Evolutionary conservation across 1,284 basidiomycete species (phyloP).

Genomic region (Tylopilus sp.): DNA sequence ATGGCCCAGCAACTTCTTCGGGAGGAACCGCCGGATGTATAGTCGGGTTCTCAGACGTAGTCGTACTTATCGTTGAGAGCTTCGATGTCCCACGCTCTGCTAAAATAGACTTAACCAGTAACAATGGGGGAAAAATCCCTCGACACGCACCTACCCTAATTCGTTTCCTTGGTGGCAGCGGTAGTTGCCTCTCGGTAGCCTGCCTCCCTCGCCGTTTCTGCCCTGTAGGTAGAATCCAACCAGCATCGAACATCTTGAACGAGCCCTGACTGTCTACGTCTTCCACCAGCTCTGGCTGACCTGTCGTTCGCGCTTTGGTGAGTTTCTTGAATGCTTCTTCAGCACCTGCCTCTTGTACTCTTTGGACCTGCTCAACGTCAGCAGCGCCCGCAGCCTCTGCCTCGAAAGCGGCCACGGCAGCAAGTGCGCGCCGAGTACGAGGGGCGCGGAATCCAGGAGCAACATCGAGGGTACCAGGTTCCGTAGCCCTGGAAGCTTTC

Average conservation of each 20-base stretch:
- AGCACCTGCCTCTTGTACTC: constrained; percentile 7
- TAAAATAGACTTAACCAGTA: background rate
- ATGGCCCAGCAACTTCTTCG: constrained; percentile 25
- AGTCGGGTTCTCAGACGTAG: constrained; percentile 47
- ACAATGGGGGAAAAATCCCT: background rate
- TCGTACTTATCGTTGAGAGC: constrained; percentile 48
- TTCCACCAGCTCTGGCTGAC: constrained; percentile 47
- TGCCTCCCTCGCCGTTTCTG: constrained; percentile 54
- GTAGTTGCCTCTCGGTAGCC: constrained; percentile 38
- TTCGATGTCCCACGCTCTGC: constrained; percentile 44
- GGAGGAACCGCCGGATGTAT: constrained; percentile 20
- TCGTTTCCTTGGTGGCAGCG: constrained; percentile 48
- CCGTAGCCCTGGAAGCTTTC: constrained; percentile 30
- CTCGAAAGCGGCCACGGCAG: constrained; percentile 42
- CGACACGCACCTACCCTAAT: constrained; percentile 44
- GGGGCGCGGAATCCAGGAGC: constrained; percentile 45
- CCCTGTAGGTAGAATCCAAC: constrained; percentile 84
- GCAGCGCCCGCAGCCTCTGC: constrained; percentile 32
- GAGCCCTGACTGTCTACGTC: constrained; percentile 68
- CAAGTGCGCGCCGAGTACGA: constrained; percentile 41
- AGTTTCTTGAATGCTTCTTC: constrained; percentile 19
- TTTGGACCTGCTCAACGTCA: constrained; percentile 6
- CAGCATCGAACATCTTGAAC: constrained; percentile 80
- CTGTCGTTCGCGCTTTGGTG: constrained; percentile 17
- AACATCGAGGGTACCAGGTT: constrained; percentile 26